Evolutionary conservation across 805 yeast species (phyloP).

Genomic region (Metschnikowia kofuensis): DNA sequence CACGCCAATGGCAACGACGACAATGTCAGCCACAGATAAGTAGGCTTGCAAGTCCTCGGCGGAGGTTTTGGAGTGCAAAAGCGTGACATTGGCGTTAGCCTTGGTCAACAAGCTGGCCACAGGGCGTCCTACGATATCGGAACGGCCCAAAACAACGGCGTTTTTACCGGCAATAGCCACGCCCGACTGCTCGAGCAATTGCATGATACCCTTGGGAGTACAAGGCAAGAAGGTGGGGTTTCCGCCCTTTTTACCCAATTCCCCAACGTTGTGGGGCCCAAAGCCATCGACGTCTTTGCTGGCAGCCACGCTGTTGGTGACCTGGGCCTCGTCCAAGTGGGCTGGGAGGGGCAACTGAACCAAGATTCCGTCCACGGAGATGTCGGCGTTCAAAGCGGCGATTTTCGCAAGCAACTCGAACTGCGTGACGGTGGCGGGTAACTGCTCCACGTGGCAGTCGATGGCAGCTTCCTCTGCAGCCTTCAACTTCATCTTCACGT

Average conservation of each 20-base stretch:
- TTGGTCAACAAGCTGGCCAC: conserved; percentile 67
- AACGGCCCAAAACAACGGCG: conserved; percentile 84
- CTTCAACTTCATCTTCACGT: conserved; percentile 75
- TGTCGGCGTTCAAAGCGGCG: conserved; percentile 54
- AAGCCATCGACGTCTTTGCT: conserved; percentile 84
- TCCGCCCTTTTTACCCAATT: conserved; percentile 70
- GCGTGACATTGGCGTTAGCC: conserved; percentile 73
- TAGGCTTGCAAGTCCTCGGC: conserved; percentile 46
- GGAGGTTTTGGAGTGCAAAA: conserved; percentile 65
- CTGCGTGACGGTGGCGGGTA: conserved; percentile 58
- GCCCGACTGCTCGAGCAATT: conserved; percentile 55
- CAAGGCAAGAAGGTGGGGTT: conserved; percentile 72
- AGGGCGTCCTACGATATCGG: conserved; percentile 84
- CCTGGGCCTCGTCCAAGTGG: conserved; percentile 62
- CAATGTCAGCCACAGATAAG: conserved; percentile 66
- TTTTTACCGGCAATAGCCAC: conserved; percentile 58
- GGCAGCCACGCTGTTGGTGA: conserved; percentile 64
- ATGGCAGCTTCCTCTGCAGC: conserved; percentile 74
- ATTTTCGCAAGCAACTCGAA: conserved; percentile 53
- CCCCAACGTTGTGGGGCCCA: conserved; percentile 75
- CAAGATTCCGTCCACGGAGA: conserved; percentile 65
- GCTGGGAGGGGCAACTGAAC: conserved; percentile 76
- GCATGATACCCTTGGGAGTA: conserved; percentile 79
- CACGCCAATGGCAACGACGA: conserved; percentile 73
- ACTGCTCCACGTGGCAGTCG: conserved; percentile 54